A percentile compares a stretch with the other conserved stretches of the same genome.
These are phyloP conservation scores for Deuterostichococcus epilithicus DNA, from an alignment of 139 green algal species.

Conservation along the genomic window DNA sequence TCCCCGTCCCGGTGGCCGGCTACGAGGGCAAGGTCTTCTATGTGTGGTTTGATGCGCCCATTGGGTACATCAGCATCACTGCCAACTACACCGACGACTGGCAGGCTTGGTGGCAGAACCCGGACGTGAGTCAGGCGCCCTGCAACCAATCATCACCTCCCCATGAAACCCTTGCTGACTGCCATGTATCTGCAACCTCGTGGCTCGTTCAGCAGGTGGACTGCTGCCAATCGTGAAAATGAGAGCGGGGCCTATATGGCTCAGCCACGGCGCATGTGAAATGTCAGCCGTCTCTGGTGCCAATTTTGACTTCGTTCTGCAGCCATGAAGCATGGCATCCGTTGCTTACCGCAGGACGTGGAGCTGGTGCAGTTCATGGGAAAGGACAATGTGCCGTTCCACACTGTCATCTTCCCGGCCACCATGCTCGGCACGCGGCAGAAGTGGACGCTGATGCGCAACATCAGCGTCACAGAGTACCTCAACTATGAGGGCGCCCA, in stretches of 20 bases:
- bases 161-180: too few species aligned
- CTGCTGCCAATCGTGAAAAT: too few species aligned
- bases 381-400: slow-evolving; percentile 99
- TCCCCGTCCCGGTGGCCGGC: slow-evolving; percentile 80
- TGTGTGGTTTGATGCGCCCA: slow-evolving; percentile 98
- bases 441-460: slow-evolving; percentile 93
- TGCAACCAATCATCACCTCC: too few species aligned
- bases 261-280: too few species aligned
- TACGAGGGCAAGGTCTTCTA: slow-evolving; percentile 95
- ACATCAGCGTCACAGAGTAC: slow-evolving; percentile 96
- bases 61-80: slow-evolving; percentile 98
- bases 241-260: too few species aligned
- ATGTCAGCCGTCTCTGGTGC: too few species aligned
- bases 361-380: slow-evolving; percentile 99
- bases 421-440: slow-evolving; percentile 74
- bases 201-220: too few species aligned
- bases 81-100: slow-evolving; percentile 85
- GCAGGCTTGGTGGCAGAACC: slow-evolving; percentile 85
- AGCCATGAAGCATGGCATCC: too few species aligned
- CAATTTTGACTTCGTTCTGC: too few species aligned
- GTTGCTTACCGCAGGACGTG: slow-evolving; percentile 81
- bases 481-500: slow-evolving; percentile 97
- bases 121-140: slow-evolving; percentile 31
- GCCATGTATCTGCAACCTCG: too few species aligned
- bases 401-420: slow-evolving; percentile 97